Percentiles rank a stretch among this genome's conserved stretches.
Evolutionary conservation across 1,284 basidiomycete genomes (phyloP).

Genomic region (Nidula niveotomentosa): DNA sequence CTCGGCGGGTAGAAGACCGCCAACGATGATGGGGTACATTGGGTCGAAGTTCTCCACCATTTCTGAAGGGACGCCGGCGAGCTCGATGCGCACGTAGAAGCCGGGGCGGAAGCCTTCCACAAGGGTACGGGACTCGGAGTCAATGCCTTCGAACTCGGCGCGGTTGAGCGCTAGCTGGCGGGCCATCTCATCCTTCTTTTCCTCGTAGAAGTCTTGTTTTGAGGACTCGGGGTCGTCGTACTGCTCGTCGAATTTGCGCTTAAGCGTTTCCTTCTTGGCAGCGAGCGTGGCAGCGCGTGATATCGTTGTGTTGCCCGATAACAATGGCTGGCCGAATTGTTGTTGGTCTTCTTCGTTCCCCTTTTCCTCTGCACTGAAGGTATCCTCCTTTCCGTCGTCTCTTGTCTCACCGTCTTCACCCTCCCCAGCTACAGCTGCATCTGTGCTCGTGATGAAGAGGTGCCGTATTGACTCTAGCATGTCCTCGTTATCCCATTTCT

Average conservation of each 20-base stretch:
- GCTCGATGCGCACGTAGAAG: conserved; percentile 92
- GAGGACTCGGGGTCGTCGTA: conserved; percentile 87
- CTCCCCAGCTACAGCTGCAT: conserved; percentile 25
- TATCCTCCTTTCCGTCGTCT: conserved; percentile 32
- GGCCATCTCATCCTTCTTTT: conserved; percentile 91
- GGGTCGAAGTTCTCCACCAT: conserved; percentile 95
- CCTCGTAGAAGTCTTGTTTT: conserved; percentile 86
- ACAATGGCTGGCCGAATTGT: conserved; percentile 11
- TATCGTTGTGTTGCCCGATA: conserved; percentile 27
- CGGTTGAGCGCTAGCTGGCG: conserved; percentile 85
- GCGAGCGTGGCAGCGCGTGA: conserved; percentile 62
- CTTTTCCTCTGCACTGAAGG: conserved; percentile 34
- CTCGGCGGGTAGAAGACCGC: conserved; percentile 90
- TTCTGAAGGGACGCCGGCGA: conserved; percentile 85
- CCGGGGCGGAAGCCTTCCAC: conserved; percentile 94
- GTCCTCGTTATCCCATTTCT: conserved; percentile 83
- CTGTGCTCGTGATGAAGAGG: conserved; percentile 88
- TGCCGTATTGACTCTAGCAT: conserved; percentile 85
- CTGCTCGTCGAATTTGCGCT: conserved; percentile 95
- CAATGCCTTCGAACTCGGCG: conserved; percentile 84
- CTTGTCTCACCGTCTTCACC: conserved; percentile 42
- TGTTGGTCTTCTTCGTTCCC: conserved; percentile 45
- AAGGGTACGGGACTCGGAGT: conserved; percentile 76
- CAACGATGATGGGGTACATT: conserved; percentile 87
- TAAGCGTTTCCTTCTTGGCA: conserved; percentile 89